A percentile compares a stretch with the other conserved stretches of the same genome.
Evolutionary conservation across 163 green algal genomes (phyloP).

Genomic region (Chloroidium sp.): DNA sequence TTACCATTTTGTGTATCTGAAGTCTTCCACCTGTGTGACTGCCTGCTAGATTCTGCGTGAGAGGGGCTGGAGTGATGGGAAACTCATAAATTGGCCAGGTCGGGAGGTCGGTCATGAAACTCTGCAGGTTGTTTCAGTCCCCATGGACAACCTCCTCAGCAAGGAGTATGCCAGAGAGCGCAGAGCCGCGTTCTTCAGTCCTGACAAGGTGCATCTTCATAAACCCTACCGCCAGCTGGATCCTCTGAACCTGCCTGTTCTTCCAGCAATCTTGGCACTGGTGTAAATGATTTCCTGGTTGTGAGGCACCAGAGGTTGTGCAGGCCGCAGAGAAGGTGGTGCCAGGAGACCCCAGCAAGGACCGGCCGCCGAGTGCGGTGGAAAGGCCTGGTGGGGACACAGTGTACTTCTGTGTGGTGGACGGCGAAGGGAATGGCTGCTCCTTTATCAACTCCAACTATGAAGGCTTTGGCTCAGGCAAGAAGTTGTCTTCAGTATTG

Average conservation of each 20-base stretch:
- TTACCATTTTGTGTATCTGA: too few relatives aligned
- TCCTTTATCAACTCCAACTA: constrained; percentile 71
- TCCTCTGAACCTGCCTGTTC: too few relatives aligned
- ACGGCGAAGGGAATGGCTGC: constrained; percentile 54
- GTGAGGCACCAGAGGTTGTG: too few relatives aligned
- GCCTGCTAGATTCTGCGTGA: too few relatives aligned
- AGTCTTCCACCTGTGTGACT: too few relatives aligned
- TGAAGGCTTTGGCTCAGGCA: constrained; percentile 53
- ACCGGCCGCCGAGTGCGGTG: neutral
- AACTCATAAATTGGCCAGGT: too few relatives aligned
- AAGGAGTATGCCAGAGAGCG: constrained; percentile 31
- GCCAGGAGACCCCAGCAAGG: constrained; percentile 10
- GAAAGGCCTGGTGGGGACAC: constrained; percentile 30
- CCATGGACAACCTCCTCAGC: constrained; percentile 26
- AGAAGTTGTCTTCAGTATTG: too few relatives aligned
- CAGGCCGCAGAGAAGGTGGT: neutral
- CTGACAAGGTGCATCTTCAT: constrained; percentile 13
- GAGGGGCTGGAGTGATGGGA: too few relatives aligned
- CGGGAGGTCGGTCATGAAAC: too few relatives aligned
- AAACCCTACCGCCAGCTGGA: too few relatives aligned
- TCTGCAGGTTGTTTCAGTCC: constrained; percentile 17
- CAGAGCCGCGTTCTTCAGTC: constrained; percentile 19
- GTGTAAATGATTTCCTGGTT: too few relatives aligned
- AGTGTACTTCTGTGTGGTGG: constrained; percentile 56
- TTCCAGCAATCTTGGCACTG: too few relatives aligned